A percentile compares a stretch with the other conserved stretches of the same genome.
Evolutionary conservation across 2,329 filamentous ascomycete species (phyloP).

Genomic region (Fulvia fulva): DNA sequence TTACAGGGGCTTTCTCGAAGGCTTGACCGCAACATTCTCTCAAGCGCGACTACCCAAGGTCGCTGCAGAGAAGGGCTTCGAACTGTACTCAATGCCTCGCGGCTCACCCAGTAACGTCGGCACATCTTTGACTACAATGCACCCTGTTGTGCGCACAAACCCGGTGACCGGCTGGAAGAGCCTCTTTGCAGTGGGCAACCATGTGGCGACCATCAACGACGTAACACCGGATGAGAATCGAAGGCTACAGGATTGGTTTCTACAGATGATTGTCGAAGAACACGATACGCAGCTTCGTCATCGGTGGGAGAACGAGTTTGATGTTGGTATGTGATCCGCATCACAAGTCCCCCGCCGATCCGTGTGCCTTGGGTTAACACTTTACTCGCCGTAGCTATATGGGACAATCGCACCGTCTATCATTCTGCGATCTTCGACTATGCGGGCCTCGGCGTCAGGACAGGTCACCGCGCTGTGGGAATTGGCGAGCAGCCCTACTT

Average conservation of each 20-base stretch:
- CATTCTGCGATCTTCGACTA: neutral
- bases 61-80: neutral
- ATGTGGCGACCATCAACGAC: conserved; percentile 53
- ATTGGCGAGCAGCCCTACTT: neutral
- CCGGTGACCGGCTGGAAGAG: conserved; percentile 61
- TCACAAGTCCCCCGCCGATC: neutral
- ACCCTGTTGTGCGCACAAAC: conserved; percentile 56
- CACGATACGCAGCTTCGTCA: conserved; percentile 50
- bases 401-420: conserved; percentile 2
- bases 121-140: conserved; percentile 14
- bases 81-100: conserved; percentile 6
- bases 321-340: conserved; percentile 19
- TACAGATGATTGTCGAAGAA: conserved; percentile 41
- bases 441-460: neutral
- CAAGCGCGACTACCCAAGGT: neutral
- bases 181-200: conserved; percentile 57
- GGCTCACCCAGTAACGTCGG: conserved; percentile 24
- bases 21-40: neutral
- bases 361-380: neutral
- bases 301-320: conserved; percentile 47
- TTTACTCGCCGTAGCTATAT: neutral
- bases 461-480: neutral
- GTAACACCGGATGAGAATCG: conserved; percentile 33
- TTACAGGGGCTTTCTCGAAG: neutral
- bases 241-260: conserved; percentile 20